Base-by-base conservation (phyloP, 2,329 filamentous ascomycete genomes). In the Trichophaea hybrida region DNA sequence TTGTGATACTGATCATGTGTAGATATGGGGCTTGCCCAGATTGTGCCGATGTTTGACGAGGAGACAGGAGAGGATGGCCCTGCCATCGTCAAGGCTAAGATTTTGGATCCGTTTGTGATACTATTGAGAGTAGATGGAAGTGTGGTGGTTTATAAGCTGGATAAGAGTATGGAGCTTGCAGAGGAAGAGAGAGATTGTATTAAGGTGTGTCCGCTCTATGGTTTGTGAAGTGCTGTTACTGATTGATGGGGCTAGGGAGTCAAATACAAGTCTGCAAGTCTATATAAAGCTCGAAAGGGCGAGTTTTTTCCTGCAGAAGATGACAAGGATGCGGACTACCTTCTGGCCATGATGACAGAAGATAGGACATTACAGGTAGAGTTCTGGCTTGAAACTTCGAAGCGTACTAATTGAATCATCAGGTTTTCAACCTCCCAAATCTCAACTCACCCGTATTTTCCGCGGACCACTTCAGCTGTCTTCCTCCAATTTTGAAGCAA, bases 31-130 rank as follows among this genome's bases (percentile, higher is more conserved):
- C 78, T 98, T 57, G 84, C 84, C 50, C 91, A 97, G 69, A 97
- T 98, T 58, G 79, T 96, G 54, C 88, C 90, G 0, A 88, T 97
- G 79, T 80, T 88, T 63, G 93, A 97, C 68, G 93, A 95, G 68
- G 87, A 93, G 65, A 90, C 84, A 0, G 89, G 86, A 10, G 83
- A 80, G 17, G 88, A 95, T 68, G 64, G 64, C 6, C 84, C 88
- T 4, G 79, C 84, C 57, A 84, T 93, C 46, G 75, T 89, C 50
- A 85, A 82, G 68, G 85, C 87, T 40, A 94, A 86, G 70, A 90
- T 97, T 67, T 81, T 81, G 17, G 91, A 97, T 67, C 88, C 88
- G 0, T 96, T 89, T 69, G 73, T 98, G 10, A 75, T 95, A 1
- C 78, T 97, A 12, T 74, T 95, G 17, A 80, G 88, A 59, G 88